Conservation (phyloP, 495 filamentous ascomycete genomes). For the Aspergillus diversus region DNA sequence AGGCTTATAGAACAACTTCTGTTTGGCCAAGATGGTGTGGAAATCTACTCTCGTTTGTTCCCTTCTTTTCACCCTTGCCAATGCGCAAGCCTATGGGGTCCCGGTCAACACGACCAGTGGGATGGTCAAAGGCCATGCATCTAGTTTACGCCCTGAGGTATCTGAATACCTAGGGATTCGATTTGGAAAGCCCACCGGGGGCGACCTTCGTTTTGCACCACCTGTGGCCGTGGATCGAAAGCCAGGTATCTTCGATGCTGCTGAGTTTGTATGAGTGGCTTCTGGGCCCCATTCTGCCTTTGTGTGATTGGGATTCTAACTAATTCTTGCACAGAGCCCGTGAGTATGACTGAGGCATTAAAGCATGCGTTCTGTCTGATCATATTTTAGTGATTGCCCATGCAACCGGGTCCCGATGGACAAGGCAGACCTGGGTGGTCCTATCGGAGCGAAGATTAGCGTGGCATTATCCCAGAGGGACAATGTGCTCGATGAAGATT, state of each 20-base stretch:
- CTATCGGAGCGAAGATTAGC: constrained; percentile 22
- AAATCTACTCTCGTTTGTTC: constrained; percentile 3
- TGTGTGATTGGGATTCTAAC: neutral
- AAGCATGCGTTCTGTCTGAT: neutral
- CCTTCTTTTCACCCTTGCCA: neutral
- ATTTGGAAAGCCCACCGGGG: constrained; percentile 39
- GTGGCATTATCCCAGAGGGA: constrained; percentile 19
- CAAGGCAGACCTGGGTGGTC: constrained; percentile 20
- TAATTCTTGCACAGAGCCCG: constrained; percentile 1
- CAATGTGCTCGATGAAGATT: constrained; percentile 37
- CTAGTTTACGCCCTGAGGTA: constrained; percentile 40
- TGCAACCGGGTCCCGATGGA: constrained; percentile 25
- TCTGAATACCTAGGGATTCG: constrained; percentile 52
- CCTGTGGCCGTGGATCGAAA: constrained; percentile 25
- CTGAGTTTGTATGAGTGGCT: constrained; percentile 26
- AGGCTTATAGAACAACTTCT: neutral
- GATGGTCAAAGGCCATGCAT: constrained; percentile 44
- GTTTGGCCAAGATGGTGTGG: constrained; percentile 15
- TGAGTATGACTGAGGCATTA: neutral
- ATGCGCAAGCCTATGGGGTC: constrained; percentile 16
- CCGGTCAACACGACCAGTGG: constrained; percentile 37
- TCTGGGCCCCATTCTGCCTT: neutral
- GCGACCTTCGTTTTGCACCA: constrained; percentile 31
- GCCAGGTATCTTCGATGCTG: constrained; percentile 24
- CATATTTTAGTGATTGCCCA: constrained; percentile 12